phyloP scores from a whole-genome alignment of 2,329 filamentous ascomycete genomes.

The Fusarium nygamai region DNA sequence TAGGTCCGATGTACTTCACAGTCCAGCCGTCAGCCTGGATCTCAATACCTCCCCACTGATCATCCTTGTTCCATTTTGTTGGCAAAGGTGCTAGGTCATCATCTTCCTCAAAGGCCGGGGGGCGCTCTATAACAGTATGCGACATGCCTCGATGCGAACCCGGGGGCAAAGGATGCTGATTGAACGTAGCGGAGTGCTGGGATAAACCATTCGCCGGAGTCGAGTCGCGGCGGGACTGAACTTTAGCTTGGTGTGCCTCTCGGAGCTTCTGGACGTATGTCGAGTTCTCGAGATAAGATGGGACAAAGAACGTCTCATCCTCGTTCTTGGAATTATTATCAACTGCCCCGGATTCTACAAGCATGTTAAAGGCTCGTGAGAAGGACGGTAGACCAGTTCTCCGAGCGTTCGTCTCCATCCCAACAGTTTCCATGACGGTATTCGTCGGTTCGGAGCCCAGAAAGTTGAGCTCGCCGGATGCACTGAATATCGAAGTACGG shows the following conservation, averaged over 20 bases:
- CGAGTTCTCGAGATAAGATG: conserved; percentile 83
- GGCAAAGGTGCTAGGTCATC: conserved; percentile 74
- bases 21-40: conserved; percentile 78
- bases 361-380: conserved; percentile 64
- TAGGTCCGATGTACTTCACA: conserved; percentile 66
- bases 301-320: conserved; percentile 74
- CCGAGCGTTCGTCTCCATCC: conserved; percentile 44
- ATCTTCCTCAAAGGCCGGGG: conserved; percentile 69
- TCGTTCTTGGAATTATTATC: conserved; percentile 41
- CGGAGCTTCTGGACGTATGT: conserved; percentile 81
- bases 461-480: conserved; percentile 50
- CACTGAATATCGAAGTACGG: conserved; percentile 59
- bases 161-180: conserved; percentile 52
- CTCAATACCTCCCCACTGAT: conserved; percentile 79
- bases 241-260: conserved; percentile 72
- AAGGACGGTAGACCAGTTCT: conserved; percentile 54
- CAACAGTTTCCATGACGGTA: conserved; percentile 47
- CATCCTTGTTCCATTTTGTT: conserved; percentile 81
- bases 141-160: conserved; percentile 78
- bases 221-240: conserved; percentile 61
- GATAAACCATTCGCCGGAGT: conserved; percentile 29
- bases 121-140: conserved; percentile 85
- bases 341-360: conserved; percentile 50
- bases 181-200: conserved; percentile 61
- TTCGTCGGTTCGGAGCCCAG: conserved; percentile 19